These are phyloP conservation scores for Fibroporia radiculosa DNA, from an alignment of 768 basidiomycete genomes.

Conservation along the genomic window DNA sequence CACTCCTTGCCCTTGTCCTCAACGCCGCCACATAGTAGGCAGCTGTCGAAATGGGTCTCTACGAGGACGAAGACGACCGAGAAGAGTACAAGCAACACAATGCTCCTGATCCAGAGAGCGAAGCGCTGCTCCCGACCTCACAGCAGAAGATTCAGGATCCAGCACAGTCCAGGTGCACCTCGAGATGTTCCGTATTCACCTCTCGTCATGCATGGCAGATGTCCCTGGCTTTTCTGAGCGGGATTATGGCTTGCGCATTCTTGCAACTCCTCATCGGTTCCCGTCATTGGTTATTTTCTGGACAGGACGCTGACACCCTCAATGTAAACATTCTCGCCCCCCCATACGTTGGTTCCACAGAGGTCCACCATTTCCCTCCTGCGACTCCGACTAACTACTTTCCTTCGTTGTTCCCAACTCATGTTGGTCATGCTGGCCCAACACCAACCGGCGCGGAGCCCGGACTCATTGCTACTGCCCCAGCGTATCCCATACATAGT, in stretches of 20 bases:
- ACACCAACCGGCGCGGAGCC: conserved; percentile 80
- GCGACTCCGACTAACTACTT: conserved; percentile 62
- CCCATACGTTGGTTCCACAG: conserved; percentile 67
- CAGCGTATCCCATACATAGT: conserved; percentile 70
- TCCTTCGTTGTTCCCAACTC: conserved; percentile 67
- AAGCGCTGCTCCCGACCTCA: conserved; percentile 4
- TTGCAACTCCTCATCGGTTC: conserved; percentile 42
- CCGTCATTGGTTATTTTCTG: conserved; percentile 29
- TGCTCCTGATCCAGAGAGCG: conserved; percentile 1
- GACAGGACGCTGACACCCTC: conserved; percentile 1
- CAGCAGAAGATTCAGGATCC: not conserved
- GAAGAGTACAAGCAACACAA: conserved; percentile 3
- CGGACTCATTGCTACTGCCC: conserved; percentile 64
- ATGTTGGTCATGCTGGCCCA: conserved; percentile 69
- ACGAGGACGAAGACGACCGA: not conserved
- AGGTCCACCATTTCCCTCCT: conserved; percentile 65
- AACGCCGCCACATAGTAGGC: too few relatives aligned
- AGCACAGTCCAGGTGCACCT: not conserved
- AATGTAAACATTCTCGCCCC: conserved; percentile 38
- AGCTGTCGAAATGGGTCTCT: too few relatives aligned
- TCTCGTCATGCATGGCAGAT: conserved; percentile 4
- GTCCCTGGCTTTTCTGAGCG: conserved; percentile 28
- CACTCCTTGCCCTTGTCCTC: too few relatives aligned
- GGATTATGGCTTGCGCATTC: conserved; percentile 41
- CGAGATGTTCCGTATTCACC: not conserved